Conservation (phyloP, 2,329 filamentous ascomycete genomes). For the Didymella exigua region DNA sequence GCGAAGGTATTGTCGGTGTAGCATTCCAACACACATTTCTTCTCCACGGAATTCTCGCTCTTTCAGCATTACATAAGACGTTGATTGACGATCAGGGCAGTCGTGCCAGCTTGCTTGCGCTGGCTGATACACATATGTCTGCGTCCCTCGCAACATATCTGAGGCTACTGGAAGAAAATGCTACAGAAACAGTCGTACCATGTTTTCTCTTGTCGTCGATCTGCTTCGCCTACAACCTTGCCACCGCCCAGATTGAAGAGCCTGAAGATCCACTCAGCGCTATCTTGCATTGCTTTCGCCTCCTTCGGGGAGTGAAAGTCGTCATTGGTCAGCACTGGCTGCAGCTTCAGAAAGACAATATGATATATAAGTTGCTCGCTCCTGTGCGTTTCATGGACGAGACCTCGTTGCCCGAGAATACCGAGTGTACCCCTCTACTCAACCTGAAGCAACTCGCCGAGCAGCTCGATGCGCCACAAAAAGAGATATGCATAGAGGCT, state of each 20-base stretch:
- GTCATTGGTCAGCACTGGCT: constrained; percentile 31
- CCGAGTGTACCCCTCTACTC: constrained; percentile 1
- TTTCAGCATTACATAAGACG: constrained; percentile 39
- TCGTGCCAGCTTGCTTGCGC: constrained; percentile 28
- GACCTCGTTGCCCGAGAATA: not conserved
- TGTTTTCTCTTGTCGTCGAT: constrained; percentile 39
- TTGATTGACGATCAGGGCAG: constrained; percentile 23
- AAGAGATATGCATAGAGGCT: constrained; percentile 27
- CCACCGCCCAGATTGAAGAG: constrained; percentile 31
- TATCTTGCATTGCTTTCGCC: constrained; percentile 38
- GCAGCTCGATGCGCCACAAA: constrained; percentile 23
- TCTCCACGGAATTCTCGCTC: constrained; percentile 37
- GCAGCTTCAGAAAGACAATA: constrained; percentile 3
- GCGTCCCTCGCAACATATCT: constrained; percentile 32
- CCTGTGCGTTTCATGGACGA: not conserved
- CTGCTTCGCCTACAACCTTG: constrained; percentile 37
- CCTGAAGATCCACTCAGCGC: constrained; percentile 36
- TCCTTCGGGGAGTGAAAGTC: constrained; percentile 35
- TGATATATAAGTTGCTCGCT: not conserved
- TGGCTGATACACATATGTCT: constrained; percentile 37
- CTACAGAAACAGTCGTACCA: constrained; percentile 26
- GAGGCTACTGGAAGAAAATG: constrained; percentile 28
- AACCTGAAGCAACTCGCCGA: constrained; percentile 4
- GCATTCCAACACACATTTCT: constrained; percentile 37
- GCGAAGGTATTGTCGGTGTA: constrained; percentile 29